Percentiles rank a stretch among this genome's conserved stretches.
phyloP scores from a whole-genome alignment of 2,329 filamentous ascomycete genomes.

The Botrytis porri region DNA sequence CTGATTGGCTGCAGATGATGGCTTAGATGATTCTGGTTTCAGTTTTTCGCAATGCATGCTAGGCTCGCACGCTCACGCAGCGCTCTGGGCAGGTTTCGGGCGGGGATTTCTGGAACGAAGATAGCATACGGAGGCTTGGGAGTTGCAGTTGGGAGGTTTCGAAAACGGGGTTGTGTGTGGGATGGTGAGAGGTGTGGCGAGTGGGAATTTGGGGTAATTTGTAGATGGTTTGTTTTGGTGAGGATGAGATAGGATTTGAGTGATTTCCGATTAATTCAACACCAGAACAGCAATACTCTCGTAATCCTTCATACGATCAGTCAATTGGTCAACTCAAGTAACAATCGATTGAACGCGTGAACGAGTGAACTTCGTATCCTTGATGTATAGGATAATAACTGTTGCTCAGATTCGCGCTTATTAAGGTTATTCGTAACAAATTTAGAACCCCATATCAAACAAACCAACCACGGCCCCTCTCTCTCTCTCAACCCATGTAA shows the following conservation, averaged over 20 bases:
- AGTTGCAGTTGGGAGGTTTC: background rate
- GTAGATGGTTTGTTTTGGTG: background rate
- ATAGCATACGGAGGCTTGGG: background rate
- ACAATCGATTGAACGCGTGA: background rate
- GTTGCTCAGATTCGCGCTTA: background rate
- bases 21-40: slow-evolving; percentile 4
- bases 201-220: background rate
- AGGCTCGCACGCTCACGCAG: background rate
- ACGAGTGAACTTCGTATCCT: background rate
- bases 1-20: background rate
- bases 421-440: background rate
- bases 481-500: background rate
- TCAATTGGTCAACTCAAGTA: background rate
- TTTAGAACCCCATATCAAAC: slow-evolving; percentile 9
- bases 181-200: background rate
- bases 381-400: background rate
- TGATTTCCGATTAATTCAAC: background rate
- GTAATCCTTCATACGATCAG: background rate
- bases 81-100: slow-evolving; percentile 17
- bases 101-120: slow-evolving; percentile 12
- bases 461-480: slow-evolving; percentile 4
- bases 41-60: background rate
- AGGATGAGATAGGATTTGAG: background rate
- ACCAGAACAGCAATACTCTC: background rate
- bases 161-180: background rate